Evolutionary conservation across 192 early-diverging fungal species (phyloP), one percentile per base, ranked within the genome.

Genomic region (Coemansia sp.): DNA sequence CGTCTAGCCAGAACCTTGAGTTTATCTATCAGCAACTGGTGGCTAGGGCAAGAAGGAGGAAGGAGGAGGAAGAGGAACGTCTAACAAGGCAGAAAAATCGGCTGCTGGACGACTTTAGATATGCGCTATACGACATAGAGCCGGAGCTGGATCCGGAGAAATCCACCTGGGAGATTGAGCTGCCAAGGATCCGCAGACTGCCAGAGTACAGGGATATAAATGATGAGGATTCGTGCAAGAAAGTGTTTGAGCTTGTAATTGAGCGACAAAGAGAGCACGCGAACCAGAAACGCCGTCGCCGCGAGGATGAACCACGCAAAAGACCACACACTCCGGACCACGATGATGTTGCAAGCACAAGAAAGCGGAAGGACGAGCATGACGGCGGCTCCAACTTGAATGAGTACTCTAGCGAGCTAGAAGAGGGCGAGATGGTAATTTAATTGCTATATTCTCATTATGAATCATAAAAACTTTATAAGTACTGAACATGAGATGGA

Each of bases 81-180:
- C 80, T 88, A 59, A 90, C 90, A 61, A 91, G 87, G 40, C 85
- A 87, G 59, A 70, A 87, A 2, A 84, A 87, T 47, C 89, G 90
- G 65, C 89, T 89, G 51, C 80, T 92, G 70, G 94, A 96, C 61
- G 88, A 87, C 15, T 89, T 96, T 62, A 90, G 87, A 63, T 88
- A 85, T 52, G 77, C 85, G 22, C 78, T 98, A 39, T 92, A 91
- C 63, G 73, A 86, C 18, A 52, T 95, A 37, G 73, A 76, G 6
- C 91, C 91, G 4, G 63, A 81, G 0, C 71, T 98, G 41, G 80
- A 73, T 0, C 69, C 85, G 0, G 85, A 87, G 6, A 40, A n/a
- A 3, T 73, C 85, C 2, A 84, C 63, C 1, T 98, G 94, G 94
- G 90, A 93, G 21, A 67, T 76, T 40, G 90, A 89, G 46, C 47